Base-by-base conservation (phyloP, 352 stramenopile species). In the Phytophthora fragariaefolia region DNA sequence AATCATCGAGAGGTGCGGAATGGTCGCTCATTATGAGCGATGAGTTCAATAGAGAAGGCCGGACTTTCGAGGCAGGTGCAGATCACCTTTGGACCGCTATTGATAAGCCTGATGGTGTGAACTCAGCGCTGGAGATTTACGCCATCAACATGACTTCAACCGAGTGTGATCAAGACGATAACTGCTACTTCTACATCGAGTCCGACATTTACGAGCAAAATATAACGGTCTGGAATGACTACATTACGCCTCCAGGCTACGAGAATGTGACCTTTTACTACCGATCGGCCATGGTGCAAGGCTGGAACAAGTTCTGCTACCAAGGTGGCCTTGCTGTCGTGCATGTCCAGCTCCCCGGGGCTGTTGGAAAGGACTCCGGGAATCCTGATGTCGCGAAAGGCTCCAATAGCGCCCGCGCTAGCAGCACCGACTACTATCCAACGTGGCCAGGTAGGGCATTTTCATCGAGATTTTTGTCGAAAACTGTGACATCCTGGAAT, bases 261-360 rank as follows among this genome's bases (percentile, higher is more conserved):
- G 20, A 50, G 18, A 50, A 60, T 20, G 52, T 60, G 15, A 23
- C 36, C 30, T 89, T 85, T 60, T 76, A 72, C 48, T 73, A 73
- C 30, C 73, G 76, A 23, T 83, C 81, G 28, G 93, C 76, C 4
- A 94, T 97, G 87, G 45, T 97, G 4, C 89, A 97, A 66, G 78
- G 64, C 1, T 97, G n/a, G n/a, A n/a, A n/a, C n/a, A n/a, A n/a
- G n/a, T n/a, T n/a, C n/a, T n/a, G n/a, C n/a, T n/a, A n/a, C 63
- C 93, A 92, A 32, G 90, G 91, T 7, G 52, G 52, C 2, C 15
- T 59, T 8, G 22, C 10, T 3, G 52, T 48, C 26, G 52, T 59
- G 2, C 52, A 36, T 27, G 52, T 24, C 6, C 36, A 59, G 26
- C 23, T 59, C 4, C 52, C 52, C 7, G 52, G 52, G n/a, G 52